phyloP scores from a whole-genome alignment of 192 early-diverging fungal genomes.

The Coemansia umbellata region DNA sequence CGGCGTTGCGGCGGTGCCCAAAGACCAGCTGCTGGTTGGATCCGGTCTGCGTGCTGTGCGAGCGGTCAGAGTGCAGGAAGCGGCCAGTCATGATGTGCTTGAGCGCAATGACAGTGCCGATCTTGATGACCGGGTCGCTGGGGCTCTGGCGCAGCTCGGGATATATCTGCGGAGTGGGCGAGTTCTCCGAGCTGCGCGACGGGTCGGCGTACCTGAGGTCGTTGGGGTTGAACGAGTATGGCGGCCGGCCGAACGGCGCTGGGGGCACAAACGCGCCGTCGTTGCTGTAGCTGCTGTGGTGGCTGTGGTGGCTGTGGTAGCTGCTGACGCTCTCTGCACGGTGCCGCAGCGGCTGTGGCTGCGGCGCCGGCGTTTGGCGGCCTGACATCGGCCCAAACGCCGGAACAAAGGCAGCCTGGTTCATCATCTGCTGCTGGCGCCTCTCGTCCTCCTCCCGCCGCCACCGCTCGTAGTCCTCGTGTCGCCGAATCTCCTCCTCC shows the following conservation, averaged over 20 bases:
- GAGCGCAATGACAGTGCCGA: constrained; percentile 52
- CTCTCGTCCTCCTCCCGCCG: constrained; percentile 18
- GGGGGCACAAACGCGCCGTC: constrained; percentile 27
- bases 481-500: constrained; percentile 18
- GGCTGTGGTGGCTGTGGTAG: constrained; percentile 2
- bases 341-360: neutral
- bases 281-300: constrained; percentile 12
- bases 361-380: too few species aligned
- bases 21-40: constrained; percentile 57
- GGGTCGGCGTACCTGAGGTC: constrained; percentile 32
- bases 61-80: constrained; percentile 49
- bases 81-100: constrained; percentile 57
- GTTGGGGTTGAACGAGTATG: constrained; percentile 28
- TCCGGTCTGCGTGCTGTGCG: constrained; percentile 45
- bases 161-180: constrained; percentile 32
- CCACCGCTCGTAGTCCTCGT: constrained; percentile 28
- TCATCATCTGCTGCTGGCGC: constrained; percentile 7
- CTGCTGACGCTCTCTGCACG: constrained; percentile 22
- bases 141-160: constrained; percentile 39
- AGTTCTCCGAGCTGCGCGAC: constrained; percentile 39
- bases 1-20: constrained; percentile 40
- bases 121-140: constrained; percentile 38
- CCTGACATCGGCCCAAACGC: too few species aligned
- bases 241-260: constrained; percentile 25
- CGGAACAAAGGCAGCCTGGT: too few species aligned